Evolutionary conservation across 345 rosid genomes (phyloP).

Genomic region (Brassica napus): Da-Ae NC_063448.1:43499001-43499500

Average conservation of each 20-base stretch:
- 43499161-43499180: neutral
- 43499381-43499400: too few relatives aligned
- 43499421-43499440: too few relatives aligned
- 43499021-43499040: constrained; percentile 99
- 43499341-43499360: too few relatives aligned
- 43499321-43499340: constrained; percentile 27
- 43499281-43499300: constrained; percentile 55
- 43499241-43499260: constrained; percentile 79
- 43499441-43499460: too few relatives aligned
- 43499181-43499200: constrained; percentile 20
- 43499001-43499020: constrained; percentile 96
- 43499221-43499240: constrained; percentile 89
- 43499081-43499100: constrained; percentile 97
- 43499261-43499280: constrained; percentile 71
- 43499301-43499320: constrained; percentile 77
- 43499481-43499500: too few relatives aligned
- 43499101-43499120: constrained; percentile 97
- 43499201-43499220: constrained; percentile 81
- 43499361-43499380: too few relatives aligned
- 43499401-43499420: too few relatives aligned
- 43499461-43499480: too few relatives aligned
- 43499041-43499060: constrained; percentile 98
- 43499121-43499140: constrained; percentile 89
- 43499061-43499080: constrained; percentile 93
- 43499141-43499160: neutral